Percentiles rank a stretch among this genome's conserved stretches.
Conservation (phyloP, 1,284 basidiomycete genomes). For the Apiotrichum sp. region DNA sequence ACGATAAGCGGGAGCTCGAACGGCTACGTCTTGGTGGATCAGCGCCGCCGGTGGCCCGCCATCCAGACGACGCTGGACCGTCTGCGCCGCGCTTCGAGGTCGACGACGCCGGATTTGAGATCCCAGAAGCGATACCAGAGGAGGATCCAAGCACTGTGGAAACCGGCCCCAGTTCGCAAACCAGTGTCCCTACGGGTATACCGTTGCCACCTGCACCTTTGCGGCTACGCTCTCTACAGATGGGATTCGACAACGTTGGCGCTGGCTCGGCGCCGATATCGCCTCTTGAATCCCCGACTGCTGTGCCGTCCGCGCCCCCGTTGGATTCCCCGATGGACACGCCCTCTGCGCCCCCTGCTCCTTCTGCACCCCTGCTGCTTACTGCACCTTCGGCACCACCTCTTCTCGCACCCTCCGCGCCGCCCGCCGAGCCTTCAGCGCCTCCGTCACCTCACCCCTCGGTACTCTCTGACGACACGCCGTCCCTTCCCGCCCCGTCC, state of each 20-base stretch:
- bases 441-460: no score
- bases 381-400: neutral
- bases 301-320: neutral
- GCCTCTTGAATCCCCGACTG: conserved; percentile 6
- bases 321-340: neutral
- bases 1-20: conserved; percentile 45
- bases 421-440: conserved; percentile 20
- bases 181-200: conserved; percentile 2
- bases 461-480: no score
- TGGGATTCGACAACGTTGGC: neutral
- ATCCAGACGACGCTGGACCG: conserved; percentile 6
- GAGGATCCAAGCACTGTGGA: no score
- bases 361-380: conserved; percentile 6
- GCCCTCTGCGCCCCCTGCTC: conserved; percentile 16
- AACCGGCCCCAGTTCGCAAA: neutral
- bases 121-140: conserved; percentile 4
- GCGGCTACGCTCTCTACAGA: conserved; percentile 12
- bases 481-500: conserved; percentile 9
- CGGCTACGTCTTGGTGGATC: conserved; percentile 36
- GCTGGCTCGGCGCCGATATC: conserved; percentile 12
- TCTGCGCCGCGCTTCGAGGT: conserved; percentile 41
- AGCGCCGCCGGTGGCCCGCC: conserved; percentile 30
- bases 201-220: conserved; percentile 18
- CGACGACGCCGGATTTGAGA: conserved; percentile 44
- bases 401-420: conserved; percentile 14